Percentiles rank a stretch among this genome's conserved stretches.
Conservation (phyloP, 352 stramenopile genomes). For the Globisporangium ultimum region DNA sequence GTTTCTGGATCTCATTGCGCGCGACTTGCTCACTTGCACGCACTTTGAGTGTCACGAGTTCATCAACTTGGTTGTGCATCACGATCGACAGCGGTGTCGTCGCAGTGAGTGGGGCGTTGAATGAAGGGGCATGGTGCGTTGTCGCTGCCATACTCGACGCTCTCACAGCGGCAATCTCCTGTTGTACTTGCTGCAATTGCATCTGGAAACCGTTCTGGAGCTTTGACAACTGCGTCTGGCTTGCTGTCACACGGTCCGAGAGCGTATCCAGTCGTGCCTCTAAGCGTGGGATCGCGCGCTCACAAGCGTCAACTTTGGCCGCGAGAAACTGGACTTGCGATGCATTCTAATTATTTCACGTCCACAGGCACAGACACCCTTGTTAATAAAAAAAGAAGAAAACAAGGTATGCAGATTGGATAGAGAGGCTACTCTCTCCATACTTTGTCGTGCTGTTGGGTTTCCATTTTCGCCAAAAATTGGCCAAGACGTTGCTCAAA, state of each 20-base stretch:
- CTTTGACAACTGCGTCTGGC: conserved; percentile 13
- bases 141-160: conserved; percentile 2
- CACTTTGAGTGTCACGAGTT: conserved; percentile 30
- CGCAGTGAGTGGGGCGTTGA: conserved; percentile 6
- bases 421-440: background rate
- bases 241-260: conserved; percentile 43
- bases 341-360: conserved; percentile 21
- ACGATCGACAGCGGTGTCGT: conserved; percentile 28
- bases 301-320: conserved; percentile 57
- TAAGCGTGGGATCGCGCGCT: conserved; percentile 55
- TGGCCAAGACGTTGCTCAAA: conserved; percentile 57
- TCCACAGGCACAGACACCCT: too few species aligned
- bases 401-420: background rate
- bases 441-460: conserved; percentile 57
- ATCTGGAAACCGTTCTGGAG: conserved; percentile 15
- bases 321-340: conserved; percentile 49
- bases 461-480: conserved; percentile 54
- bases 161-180: conserved; percentile 23
- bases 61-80: conserved; percentile 53
- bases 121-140: conserved; percentile 1
- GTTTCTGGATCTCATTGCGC: conserved; percentile 10
- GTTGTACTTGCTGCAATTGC: conserved; percentile 29
- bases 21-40: conserved; percentile 27
- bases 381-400: background rate
- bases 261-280: conserved; percentile 61